phyloP scores from a whole-genome alignment of 1,284 basidiomycete genomes.

The Irpex sp. region DNA sequence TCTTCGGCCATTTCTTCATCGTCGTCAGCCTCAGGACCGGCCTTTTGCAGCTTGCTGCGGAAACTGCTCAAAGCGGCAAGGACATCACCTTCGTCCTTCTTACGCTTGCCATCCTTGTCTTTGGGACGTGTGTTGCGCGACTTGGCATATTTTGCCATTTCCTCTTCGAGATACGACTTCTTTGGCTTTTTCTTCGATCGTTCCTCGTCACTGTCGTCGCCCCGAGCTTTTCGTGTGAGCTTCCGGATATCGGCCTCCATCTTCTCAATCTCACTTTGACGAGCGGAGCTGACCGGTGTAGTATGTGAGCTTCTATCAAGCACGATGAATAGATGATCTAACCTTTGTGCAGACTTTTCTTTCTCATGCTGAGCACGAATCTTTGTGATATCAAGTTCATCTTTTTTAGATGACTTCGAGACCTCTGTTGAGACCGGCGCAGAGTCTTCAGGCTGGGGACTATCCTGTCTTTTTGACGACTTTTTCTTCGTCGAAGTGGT shows the following conservation, averaged over 20 bases:
- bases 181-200: slow-evolving; percentile 54
- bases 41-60: slow-evolving; percentile 59
- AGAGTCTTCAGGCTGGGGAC: slow-evolving; percentile 8
- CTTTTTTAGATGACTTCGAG: slow-evolving; percentile 37
- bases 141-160: slow-evolving; percentile 76
- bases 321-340: slow-evolving; percentile 15
- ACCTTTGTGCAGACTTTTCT: slow-evolving; percentile 60
- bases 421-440: slow-evolving; percentile 14
- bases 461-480: slow-evolving; percentile 18
- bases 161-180: slow-evolving; percentile 74
- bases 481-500: slow-evolving; percentile 18
- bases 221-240: slow-evolving; percentile 52
- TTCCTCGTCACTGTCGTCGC: slow-evolving; percentile 59
- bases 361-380: slow-evolving; percentile 73
- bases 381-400: slow-evolving; percentile 46
- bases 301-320: not conserved
- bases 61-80: slow-evolving; percentile 72
- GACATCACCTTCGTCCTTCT: slow-evolving; percentile 75
- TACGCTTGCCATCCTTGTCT: slow-evolving; percentile 41
- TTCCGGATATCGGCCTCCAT: slow-evolving; percentile 87
- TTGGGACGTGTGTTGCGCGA: slow-evolving; percentile 60
- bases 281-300: slow-evolving; percentile 47
- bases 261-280: slow-evolving; percentile 77
- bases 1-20: slow-evolving; percentile 21
- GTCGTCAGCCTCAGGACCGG: slow-evolving; percentile 34